Conservation (phyloP, 257 asterid species). For the Thymus mandschuricus region DNA sequence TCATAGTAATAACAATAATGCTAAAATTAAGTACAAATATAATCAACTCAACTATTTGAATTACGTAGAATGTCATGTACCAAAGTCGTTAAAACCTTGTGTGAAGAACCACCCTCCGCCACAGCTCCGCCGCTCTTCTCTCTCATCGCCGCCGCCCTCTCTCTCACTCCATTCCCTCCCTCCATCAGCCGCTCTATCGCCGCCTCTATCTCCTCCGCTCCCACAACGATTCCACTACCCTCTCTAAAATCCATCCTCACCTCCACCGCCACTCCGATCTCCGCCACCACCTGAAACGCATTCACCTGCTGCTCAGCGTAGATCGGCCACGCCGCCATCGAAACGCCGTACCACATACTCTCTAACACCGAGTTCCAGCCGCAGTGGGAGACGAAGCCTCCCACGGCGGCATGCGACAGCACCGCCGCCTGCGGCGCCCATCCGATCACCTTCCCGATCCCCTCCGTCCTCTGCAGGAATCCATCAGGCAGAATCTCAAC, state of each 20-base stretch:
- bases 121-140: slow-evolving; percentile 35
- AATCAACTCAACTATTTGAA: background rate
- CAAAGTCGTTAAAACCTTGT: slow-evolving; percentile 11
- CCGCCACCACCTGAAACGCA: slow-evolving; percentile 43
- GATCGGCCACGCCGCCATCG: slow-evolving; percentile 46
- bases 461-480: slow-evolving; percentile 29
- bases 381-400: slow-evolving; percentile 52
- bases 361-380: slow-evolving; percentile 51
- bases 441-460: slow-evolving; percentile 40
- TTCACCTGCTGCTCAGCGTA: slow-evolving; percentile 54
- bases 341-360: slow-evolving; percentile 48
- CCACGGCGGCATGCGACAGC: slow-evolving; percentile 39
- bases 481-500: slow-evolving; percentile 41
- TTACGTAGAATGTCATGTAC: slow-evolving; percentile 20
- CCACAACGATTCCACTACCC: slow-evolving; percentile 29
- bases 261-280: slow-evolving; percentile 43
- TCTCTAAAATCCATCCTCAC: slow-evolving; percentile 35
- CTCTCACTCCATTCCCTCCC: slow-evolving; percentile 33
- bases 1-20: background rate
- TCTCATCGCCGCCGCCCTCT: slow-evolving; percentile 46
- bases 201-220: slow-evolving; percentile 38
- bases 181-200: slow-evolving; percentile 39
- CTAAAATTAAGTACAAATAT: too few species aligned
- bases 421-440: slow-evolving; percentile 49
- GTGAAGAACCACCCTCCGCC: slow-evolving; percentile 49